Percentiles rank a stretch among this genome's conserved stretches.
phyloP scores from a whole-genome alignment of 257 asterid species.

The Nicotiana attenuata region DNA sequence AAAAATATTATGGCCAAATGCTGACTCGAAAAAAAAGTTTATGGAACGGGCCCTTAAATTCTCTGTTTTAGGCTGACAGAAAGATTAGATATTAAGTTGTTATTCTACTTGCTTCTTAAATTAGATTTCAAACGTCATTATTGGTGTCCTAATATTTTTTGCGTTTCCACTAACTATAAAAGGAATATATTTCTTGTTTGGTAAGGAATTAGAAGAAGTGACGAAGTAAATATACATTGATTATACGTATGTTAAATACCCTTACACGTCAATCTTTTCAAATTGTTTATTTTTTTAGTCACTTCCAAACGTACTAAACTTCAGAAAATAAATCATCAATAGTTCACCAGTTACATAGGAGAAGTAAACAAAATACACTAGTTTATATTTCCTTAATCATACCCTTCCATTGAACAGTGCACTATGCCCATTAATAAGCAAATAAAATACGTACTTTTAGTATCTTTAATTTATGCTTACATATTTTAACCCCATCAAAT shows the following conservation, averaged over 20 bases:
- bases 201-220: neutral
- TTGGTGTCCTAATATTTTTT: neutral
- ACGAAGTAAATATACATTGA: neutral
- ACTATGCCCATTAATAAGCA: neutral
- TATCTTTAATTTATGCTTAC: neutral
- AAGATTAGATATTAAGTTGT: neutral
- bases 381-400: too few relatives aligned
- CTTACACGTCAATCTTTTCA: neutral
- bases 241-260: neutral
- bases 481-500: neutral
- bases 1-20: too few relatives aligned
- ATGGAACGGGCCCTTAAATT: too few relatives aligned
- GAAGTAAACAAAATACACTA: neutral
- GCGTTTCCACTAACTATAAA: neutral
- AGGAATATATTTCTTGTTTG: too few relatives aligned
- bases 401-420: too few relatives aligned
- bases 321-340: neutral
- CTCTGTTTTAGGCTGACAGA: neutral
- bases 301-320: neutral
- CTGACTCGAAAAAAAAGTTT: too few relatives aligned
- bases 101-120: too few relatives aligned
- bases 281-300: neutral
- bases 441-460: neutral
- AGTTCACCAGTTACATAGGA: neutral
- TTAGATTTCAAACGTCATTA: too few relatives aligned